A percentile compares a stretch with the other conserved stretches of the same genome.
These are phyloP conservation scores for Psilocybe cyanescens DNA, from an alignment of 768 basidiomycete species.

Conservation along the genomic window DNA sequence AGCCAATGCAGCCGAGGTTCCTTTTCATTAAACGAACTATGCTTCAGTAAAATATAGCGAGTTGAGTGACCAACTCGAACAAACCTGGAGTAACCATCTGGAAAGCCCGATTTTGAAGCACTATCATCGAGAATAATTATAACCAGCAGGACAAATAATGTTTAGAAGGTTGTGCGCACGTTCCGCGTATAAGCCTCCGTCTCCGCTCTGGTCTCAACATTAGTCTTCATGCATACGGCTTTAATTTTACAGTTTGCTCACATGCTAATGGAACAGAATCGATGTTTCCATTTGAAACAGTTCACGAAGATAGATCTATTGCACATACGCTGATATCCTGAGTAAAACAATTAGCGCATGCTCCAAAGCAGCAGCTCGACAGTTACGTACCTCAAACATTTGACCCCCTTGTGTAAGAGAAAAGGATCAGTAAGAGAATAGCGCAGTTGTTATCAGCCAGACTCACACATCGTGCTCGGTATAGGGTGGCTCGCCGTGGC, in stretches of 20 bases:
- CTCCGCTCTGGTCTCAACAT: constrained; percentile 52
- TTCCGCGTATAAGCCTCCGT: constrained; percentile 72
- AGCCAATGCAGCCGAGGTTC: constrained; percentile 48
- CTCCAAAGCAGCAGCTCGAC: background rate
- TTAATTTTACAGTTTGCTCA: background rate
- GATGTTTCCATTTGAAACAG: background rate
- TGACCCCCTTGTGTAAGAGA: constrained; percentile 28
- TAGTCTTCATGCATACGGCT: background rate
- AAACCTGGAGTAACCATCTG: constrained; percentile 62
- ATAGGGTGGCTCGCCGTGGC: constrained; percentile 8
- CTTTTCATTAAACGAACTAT: constrained; percentile 24
- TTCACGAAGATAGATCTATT: background rate
- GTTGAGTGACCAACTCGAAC: background rate
- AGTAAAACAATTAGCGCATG: background rate
- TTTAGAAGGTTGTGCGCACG: constrained; percentile 32
- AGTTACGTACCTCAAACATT: constrained; percentile 58
- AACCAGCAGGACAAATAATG: background rate
- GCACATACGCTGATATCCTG: constrained; percentile 66
- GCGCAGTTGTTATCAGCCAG: too few relatives aligned
- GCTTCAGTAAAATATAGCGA: too few relatives aligned
- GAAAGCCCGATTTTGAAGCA: constrained; percentile 74
- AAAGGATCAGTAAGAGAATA: background rate
- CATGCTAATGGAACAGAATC: background rate
- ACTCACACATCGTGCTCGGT: constrained; percentile 5
- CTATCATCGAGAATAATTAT: constrained; percentile 29